A percentile compares a stretch with the other conserved stretches of the same genome.
Evolutionary conservation across 2,329 filamentous ascomycete species (phyloP).

Genomic region (Xylaria polymorpha): DNA sequence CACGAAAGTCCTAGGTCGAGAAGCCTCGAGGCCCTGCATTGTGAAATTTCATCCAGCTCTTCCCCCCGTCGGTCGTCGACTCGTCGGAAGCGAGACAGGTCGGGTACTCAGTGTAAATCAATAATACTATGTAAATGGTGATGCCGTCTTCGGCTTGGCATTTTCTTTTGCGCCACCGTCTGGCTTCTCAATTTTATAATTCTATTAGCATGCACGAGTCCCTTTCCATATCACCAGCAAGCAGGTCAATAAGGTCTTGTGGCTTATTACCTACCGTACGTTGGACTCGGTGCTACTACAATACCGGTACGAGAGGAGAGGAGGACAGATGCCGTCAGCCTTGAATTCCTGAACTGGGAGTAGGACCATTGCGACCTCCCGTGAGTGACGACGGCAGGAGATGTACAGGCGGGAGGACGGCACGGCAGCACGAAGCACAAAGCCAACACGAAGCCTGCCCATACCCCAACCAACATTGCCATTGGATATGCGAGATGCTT

Average conservation of each 20-base stretch:
- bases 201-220: constrained; percentile 5
- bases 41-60: constrained; percentile 14
- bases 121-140: constrained; percentile 21
- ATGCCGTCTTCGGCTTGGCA: constrained; percentile 23
- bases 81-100: constrained; percentile 5
- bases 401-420: constrained; percentile 21
- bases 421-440: constrained; percentile 14
- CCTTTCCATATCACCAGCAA: constrained; percentile 18
- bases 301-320: constrained; percentile 14
- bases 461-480: not conserved
- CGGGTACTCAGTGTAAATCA: too few relatives aligned
- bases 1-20: constrained; percentile 14
- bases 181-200: constrained; percentile 15
- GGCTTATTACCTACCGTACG: constrained; percentile 9
- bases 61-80: not conserved
- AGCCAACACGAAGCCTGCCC: constrained; percentile 10
- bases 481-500: not conserved
- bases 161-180: constrained; percentile 29
- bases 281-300: constrained; percentile 25
- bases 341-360: constrained; percentile 35
- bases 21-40: constrained; percentile 5
- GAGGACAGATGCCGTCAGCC: constrained; percentile 34
- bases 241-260: constrained; percentile 18
- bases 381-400: constrained; percentile 25
- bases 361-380: constrained; percentile 33